phyloP scores from a whole-genome alignment of 192 early-diverging fungal species.

The Coemansia sp. region DNA sequence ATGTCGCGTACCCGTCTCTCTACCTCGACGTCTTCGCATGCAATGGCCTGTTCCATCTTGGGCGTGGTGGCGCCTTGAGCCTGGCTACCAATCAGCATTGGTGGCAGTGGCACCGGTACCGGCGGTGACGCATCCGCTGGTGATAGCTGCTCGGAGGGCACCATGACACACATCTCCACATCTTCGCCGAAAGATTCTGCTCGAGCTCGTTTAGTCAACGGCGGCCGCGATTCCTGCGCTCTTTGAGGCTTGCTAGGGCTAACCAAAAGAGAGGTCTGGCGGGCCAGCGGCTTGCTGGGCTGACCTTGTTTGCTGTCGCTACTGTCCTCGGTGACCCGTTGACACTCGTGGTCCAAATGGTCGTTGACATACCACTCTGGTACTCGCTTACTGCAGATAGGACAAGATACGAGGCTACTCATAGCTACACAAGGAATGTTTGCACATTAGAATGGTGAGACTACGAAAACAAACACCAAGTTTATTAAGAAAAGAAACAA shows the following conservation, averaged over 20 bases:
- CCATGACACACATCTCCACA: not conserved
- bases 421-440: not conserved
- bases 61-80: not conserved
- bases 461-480: not conserved
- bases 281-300: constrained; percentile 12
- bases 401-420: constrained; percentile 44
- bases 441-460: not conserved
- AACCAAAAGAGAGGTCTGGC: not conserved
- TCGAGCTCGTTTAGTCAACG: not conserved
- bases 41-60: not conserved
- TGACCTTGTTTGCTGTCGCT: constrained; percentile 3
- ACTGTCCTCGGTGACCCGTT: not conserved
- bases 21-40: not conserved
- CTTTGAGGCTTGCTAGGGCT: not conserved
- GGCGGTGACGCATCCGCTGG: not conserved
- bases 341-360: constrained; percentile 53
- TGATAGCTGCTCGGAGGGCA: not conserved
- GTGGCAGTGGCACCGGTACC: not conserved
- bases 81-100: not conserved
- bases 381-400: constrained; percentile 42
- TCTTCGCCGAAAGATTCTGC: not conserved
- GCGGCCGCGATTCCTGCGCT: not conserved
- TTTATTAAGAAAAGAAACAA: not conserved
- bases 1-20: constrained; percentile 31
- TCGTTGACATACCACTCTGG: constrained; percentile 55